Evolutionary conservation across 1,139 yeast species (phyloP), one percentile per base, ranked within the genome.

Genomic region (Diutina siamensis): DNA sequence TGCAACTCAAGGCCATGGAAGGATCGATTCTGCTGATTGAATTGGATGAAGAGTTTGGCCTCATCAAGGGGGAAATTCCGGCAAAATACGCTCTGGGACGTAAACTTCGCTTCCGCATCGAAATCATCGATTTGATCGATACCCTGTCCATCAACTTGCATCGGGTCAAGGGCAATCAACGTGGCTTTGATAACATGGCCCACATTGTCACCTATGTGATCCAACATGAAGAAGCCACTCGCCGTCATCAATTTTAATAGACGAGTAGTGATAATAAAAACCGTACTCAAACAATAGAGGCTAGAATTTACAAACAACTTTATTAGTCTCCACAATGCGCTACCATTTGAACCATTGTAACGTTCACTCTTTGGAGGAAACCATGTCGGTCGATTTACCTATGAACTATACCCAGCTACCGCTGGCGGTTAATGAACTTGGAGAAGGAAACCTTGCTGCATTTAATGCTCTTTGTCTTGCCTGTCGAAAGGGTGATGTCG

Each of bases 401-500:
- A 15, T 25, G 20, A 22, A 17, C 15, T 38, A 38, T 25, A 38
- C 42, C 12, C 31, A 38, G 32, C 17, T 38, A 8, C 42, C 42
- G 18, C 42, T 38, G 42, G 42, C 42, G n/a, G 32, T 12, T 9
- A 38, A 12, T n/a, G 17, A 15, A 7, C 31, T 25, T n/a, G 42
- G 22, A 22, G 31, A 15, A 4, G n/a, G 10, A 5, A 15, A 25
- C n/a, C 19, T 32, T 10, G 35, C 22, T 13, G 44, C 35, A 3
- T 74, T 72, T 51, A 49, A 56, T 18, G 71, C 70, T 41, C 66
- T 83, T n/a, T 77, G 84, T 49, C 56, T 64, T 50, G 87, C 89
- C 0, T 83, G 94, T 50, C 65, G 94, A 35, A 55, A 63, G 2
- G 94, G 94, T 0, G 92, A 84, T 55, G 49, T 72, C 2, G 87